Evolutionary conservation across 2,329 filamentous ascomycete species (phyloP).

Genomic region (Chrysoporthe cubensis): DNA sequence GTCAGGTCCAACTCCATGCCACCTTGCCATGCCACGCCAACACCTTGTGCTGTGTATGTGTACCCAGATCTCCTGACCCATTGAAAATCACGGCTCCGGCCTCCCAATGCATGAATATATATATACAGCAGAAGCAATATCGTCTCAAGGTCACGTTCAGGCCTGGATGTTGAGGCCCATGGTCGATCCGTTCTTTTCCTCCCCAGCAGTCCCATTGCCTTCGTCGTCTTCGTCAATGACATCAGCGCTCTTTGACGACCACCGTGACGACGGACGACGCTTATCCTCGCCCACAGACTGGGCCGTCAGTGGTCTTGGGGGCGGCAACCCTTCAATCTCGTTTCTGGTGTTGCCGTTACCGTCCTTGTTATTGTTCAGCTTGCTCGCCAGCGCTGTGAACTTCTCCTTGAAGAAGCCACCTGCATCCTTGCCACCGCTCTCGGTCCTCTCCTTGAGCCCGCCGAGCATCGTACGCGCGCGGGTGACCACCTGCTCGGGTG

Average conservation of each 20-base stretch:
- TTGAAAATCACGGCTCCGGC: neutral
- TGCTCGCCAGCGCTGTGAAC: constrained; percentile 34
- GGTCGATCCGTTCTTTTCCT: constrained; percentile 6
- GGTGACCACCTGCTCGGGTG: constrained; percentile 18
- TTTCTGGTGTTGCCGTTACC: constrained; percentile 39
- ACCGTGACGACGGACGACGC: constrained; percentile 24
- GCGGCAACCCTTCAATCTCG: constrained; percentile 4
- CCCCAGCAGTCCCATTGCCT: constrained; percentile 29
- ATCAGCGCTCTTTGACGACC: constrained; percentile 27
- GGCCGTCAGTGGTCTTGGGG: constrained; percentile 7
- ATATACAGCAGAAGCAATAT: constrained; percentile 2
- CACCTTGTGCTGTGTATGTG: neutral
- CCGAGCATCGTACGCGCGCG: constrained; percentile 25
- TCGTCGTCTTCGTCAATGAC: constrained; percentile 32
- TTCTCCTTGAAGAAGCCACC: constrained; percentile 30
- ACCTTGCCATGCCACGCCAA: neutral
- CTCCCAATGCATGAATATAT: neutral
- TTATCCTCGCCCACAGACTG: constrained; percentile 36
- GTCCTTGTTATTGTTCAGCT: constrained; percentile 31
- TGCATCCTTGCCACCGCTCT: constrained; percentile 29
- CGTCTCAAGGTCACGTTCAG: neutral
- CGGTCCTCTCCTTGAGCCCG: constrained; percentile 28
- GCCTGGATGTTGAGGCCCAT: constrained; percentile 11
- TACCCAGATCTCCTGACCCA: neutral
- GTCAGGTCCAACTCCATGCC: constrained; percentile 7